These are phyloP conservation scores for Fusarium sterilihyphosum DNA, from an alignment of 2,329 filamentous ascomycete genomes.

Conservation along the genomic window DNA sequence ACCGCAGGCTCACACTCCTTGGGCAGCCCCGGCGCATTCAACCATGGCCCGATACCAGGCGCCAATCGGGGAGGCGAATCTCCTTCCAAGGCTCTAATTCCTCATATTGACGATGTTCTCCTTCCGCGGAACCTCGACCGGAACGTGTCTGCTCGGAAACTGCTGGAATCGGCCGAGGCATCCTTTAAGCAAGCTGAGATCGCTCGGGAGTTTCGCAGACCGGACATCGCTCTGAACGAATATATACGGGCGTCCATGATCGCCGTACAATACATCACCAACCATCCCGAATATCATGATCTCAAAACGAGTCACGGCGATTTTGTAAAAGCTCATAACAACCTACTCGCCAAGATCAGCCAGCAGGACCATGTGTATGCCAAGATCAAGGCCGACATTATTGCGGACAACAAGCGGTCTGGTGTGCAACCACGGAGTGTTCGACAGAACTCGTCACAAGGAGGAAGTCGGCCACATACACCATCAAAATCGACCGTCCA, in stretches of 20 bases:
- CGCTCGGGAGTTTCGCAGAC: slow-evolving; percentile 69
- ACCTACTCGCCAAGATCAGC: slow-evolving; percentile 61
- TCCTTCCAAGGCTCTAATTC: slow-evolving; percentile 50
- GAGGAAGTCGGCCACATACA: slow-evolving; percentile 25
- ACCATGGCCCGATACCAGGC: slow-evolving; percentile 43
- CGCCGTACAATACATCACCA: slow-evolving; percentile 77
- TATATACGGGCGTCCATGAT: slow-evolving; percentile 87
- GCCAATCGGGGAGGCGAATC: slow-evolving; percentile 43
- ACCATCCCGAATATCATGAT: slow-evolving; percentile 77
- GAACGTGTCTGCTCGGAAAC: slow-evolving; percentile 61
- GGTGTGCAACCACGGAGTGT: slow-evolving; percentile 61
- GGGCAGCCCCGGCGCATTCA: slow-evolving; percentile 46
- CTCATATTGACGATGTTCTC: slow-evolving; percentile 65
- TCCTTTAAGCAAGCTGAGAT: slow-evolving; percentile 69
- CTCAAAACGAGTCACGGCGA: slow-evolving; percentile 66
- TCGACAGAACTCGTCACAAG: slow-evolving; percentile 26
- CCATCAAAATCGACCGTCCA: slow-evolving; percentile 24
- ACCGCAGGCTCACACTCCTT: slow-evolving; percentile 44
- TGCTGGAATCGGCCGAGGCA: slow-evolving; percentile 63
- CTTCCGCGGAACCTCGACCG: slow-evolving; percentile 58
- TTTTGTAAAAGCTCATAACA: slow-evolving; percentile 58
- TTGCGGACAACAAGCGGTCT: slow-evolving; percentile 70
- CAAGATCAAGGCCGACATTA: slow-evolving; percentile 67
- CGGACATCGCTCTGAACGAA: slow-evolving; percentile 82
- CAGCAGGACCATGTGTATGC: slow-evolving; percentile 62